Evolutionary conservation across 2,329 filamentous ascomycete species (phyloP).

Genomic region (Pleoardoris graminearum): DNA sequence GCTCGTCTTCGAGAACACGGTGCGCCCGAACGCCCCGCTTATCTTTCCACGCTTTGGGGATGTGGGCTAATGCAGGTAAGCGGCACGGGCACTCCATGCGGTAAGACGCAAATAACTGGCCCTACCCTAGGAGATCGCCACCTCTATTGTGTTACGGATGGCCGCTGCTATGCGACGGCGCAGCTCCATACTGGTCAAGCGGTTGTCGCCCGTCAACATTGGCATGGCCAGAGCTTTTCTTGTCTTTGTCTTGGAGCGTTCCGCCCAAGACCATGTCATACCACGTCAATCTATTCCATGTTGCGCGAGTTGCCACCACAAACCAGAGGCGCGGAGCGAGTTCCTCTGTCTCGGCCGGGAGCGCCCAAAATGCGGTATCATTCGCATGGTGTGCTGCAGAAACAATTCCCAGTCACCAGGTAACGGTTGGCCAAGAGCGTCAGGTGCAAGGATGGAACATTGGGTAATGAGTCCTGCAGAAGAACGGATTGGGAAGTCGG

Average conservation of each 20-base stretch:
- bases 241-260: neutral
- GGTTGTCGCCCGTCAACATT: neutral
- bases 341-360: no score
- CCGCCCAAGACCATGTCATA: neutral
- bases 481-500: no score
- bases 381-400: neutral
- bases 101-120: neutral
- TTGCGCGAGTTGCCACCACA: neutral
- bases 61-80: neutral
- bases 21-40: conserved; percentile 4
- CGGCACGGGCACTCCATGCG: neutral
- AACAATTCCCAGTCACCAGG: conserved; percentile 12
- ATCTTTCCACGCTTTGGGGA: conserved; percentile 9
- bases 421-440: conserved; percentile 7
- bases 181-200: neutral
- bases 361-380: neutral
- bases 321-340: no score
- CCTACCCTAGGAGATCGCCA: neutral
- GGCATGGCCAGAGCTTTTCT: neutral
- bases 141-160: neutral
- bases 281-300: neutral
- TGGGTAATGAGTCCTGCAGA: neutral
- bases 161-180: conserved; percentile 1
- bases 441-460: conserved; percentile 1
- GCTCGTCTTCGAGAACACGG: conserved; percentile 4